Conservation (phyloP, 2,329 filamentous ascomycete genomes). For the Diaporthe sp. region DNA sequence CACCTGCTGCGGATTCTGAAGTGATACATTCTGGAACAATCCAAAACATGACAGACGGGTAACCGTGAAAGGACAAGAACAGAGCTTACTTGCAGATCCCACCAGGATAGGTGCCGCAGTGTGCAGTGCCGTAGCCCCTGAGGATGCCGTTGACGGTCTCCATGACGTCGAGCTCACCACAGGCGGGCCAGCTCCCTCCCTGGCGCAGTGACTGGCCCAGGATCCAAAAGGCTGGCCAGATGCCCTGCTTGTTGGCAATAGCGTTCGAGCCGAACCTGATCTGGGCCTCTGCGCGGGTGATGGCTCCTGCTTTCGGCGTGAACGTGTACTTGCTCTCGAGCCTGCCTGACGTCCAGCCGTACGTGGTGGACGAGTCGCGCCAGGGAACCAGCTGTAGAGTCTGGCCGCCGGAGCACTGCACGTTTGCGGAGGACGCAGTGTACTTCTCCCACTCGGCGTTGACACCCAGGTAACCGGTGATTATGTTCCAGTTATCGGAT, state of each 20-base stretch:
- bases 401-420: conserved; percentile 65
- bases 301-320: conserved; percentile 56
- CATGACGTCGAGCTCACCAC: conserved; percentile 66
- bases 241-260: conserved; percentile 58
- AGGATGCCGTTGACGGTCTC: conserved; percentile 63
- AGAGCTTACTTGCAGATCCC: conserved; percentile 57
- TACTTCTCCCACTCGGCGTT: conserved; percentile 67
- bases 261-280: conserved; percentile 60
- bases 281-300: conserved; percentile 59
- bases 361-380: conserved; percentile 49
- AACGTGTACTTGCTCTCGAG: conserved; percentile 63
- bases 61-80: too few species aligned
- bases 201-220: conserved; percentile 62
- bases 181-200: conserved; percentile 62
- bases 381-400: conserved; percentile 67
- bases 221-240: conserved; percentile 70
- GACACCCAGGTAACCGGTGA: conserved; percentile 58
- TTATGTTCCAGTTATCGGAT: conserved; percentile 60
- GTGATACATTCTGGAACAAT: too few species aligned
- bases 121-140: conserved; percentile 62
- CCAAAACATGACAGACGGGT: too few species aligned
- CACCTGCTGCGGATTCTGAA: too few species aligned
- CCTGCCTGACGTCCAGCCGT: conserved; percentile 64
- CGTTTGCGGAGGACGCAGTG: conserved; percentile 58
- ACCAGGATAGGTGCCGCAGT: conserved; percentile 60